Base-by-base conservation (phyloP, 2,329 filamentous ascomycete species). In the Pseudogymnoascus sp. region DNA sequence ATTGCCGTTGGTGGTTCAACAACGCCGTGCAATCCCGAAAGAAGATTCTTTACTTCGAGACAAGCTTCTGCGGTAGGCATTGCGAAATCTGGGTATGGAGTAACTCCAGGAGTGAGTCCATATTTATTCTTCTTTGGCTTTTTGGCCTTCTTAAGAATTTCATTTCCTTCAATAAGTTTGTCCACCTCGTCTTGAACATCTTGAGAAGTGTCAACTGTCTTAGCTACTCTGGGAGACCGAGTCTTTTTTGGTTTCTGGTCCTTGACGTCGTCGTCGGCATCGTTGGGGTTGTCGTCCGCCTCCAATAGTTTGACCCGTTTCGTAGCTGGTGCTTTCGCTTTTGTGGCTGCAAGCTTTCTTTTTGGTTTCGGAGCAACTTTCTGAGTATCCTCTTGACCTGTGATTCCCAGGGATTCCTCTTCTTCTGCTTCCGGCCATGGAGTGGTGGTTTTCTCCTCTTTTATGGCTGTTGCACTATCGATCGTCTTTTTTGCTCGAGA, bases 21-120 rank as follows among this genome's bases (percentile, higher is more conserved):
- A 60, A 83, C 78, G 1, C 88, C 88, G 68, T 95, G 89, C 0
- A 84, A 71, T 11, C 78, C 77, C 1, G 84, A 80, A 0, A 95
- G 80, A 2, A 93, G 75, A 1, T 77, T 75, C 61, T 85, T 82
- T 4, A 93, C 87, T 67, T 87, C 80, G 64, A 86, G 79, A 69
- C 89, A 92, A 66, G 90, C 84, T 58, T 85, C 82, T 0, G 78
- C 68, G 0, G 86, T 91, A 0, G 90, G 90, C 61, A 79, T 80
- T 2, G 72, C 67, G 71, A 83, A 87, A 61, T 86, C 77, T 0
- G 89, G 88, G 65, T 87, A 95, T 0, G 90, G 90, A 1, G 84
- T 81, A 59, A 69, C 68, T 22, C 82, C 81, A 25, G 81, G 81
- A 2, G 76, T 83, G 28, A 85, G 68, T 11, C 80, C 78, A 61